These are phyloP conservation scores for Allium sativum DNA, from an alignment of 106 monocot genomes.

Conservation along the genomic window DNA sequence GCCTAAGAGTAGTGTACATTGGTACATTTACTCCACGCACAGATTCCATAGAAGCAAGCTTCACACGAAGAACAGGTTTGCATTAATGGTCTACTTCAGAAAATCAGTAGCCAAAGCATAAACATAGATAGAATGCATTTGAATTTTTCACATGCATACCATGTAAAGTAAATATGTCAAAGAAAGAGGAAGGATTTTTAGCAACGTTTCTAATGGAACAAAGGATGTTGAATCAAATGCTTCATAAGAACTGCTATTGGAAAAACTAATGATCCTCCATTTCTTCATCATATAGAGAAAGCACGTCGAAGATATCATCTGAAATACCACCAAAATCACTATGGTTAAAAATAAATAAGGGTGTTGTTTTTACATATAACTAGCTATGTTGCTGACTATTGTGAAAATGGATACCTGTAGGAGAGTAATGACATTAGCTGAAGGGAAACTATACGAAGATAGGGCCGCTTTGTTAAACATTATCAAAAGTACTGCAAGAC, in stretches of 20 bases:
- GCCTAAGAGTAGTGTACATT: conserved; percentile 95
- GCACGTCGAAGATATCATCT: conserved; percentile 80
- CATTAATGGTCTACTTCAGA: not conserved
- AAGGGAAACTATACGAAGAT: conserved; percentile 14
- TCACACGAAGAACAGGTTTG: conserved; percentile 6
- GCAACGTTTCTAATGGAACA: conserved; percentile 53
- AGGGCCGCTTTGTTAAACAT: conserved; percentile 18
- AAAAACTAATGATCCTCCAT: conserved; percentile 71
- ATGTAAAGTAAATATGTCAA: conserved; percentile 88
- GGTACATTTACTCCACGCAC: conserved; percentile 99
- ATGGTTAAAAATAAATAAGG: too few relatives aligned
- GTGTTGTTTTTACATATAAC: too few relatives aligned
- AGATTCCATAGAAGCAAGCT: conserved; percentile 97
- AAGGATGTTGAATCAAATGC: conserved; percentile 35
- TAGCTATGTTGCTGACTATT: too few relatives aligned
- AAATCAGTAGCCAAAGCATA: not conserved
- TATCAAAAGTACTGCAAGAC: conserved; percentile 16
- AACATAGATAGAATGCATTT: not conserved
- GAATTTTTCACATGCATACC: conserved; percentile 34
- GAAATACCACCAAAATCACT: conserved; percentile 4
- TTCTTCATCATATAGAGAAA: conserved; percentile 72
- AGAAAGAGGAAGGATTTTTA: conserved; percentile 82
- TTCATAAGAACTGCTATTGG: conserved; percentile 44
- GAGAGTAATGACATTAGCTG: conserved; percentile 14
- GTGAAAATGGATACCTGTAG: conserved; percentile 4